Evolutionary conservation across 306 rosid genomes (phyloP).

Genomic region (Rosa multiflora): DNA sequence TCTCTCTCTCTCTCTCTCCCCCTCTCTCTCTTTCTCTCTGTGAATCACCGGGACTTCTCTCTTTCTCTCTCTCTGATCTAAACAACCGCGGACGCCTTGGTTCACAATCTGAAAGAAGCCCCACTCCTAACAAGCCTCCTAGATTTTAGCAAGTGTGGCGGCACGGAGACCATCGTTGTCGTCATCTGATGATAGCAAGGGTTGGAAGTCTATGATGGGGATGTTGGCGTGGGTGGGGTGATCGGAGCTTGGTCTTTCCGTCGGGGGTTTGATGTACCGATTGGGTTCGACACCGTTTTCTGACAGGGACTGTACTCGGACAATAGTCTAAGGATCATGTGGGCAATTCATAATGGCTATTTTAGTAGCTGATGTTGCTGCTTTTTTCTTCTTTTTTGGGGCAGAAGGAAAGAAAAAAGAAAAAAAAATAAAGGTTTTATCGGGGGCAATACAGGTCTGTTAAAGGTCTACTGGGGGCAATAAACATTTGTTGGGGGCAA

Average conservation of each 20-base stretch:
- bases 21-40: too few relatives aligned
- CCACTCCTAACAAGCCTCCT: conserved; percentile 65
- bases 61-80: too few relatives aligned
- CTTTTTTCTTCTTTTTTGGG: neutral
- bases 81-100: conserved; percentile 44
- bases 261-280: conserved; percentile 65
- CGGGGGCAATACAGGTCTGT: too few relatives aligned
- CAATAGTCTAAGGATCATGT: conserved; percentile 70
- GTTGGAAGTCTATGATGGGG: conserved; percentile 62
- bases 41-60: too few relatives aligned
- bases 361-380: neutral
- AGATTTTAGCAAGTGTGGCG: conserved; percentile 34
- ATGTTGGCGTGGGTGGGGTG: conserved; percentile 35
- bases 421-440: too few relatives aligned
- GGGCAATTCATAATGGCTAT: conserved; percentile 34
- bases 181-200: conserved; percentile 13
- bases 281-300: conserved; percentile 49
- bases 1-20: too few relatives aligned
- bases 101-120: conserved; percentile 73
- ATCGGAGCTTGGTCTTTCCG: conserved; percentile 20
- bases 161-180: neutral
- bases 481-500: too few relatives aligned
- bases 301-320: conserved; percentile 77
- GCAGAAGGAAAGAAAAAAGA: too few relatives aligned
- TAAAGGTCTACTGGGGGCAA: too few relatives aligned